Percentiles rank a stretch among this genome's conserved stretches.
phyloP scores from a whole-genome alignment of 1,139 yeast genomes.

The Yamadazyma aaseri region DNA sequence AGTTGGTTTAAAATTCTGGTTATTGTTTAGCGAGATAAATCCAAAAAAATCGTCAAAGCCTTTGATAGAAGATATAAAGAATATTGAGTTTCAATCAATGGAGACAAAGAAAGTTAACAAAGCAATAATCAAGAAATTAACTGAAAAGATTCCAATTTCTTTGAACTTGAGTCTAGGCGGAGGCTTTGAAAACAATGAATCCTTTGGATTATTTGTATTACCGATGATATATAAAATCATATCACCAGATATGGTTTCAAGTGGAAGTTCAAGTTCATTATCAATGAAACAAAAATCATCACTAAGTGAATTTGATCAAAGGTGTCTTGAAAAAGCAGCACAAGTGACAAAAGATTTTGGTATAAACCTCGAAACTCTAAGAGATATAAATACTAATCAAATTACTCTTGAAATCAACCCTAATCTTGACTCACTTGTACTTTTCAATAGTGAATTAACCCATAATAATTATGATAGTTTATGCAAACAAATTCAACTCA shows the following conservation, averaged over 20 bases:
- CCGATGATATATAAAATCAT: slow-evolving; percentile 50
- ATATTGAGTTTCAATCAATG: slow-evolving; percentile 43
- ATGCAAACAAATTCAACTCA: slow-evolving; percentile 26
- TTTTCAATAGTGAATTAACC: slow-evolving; percentile 24
- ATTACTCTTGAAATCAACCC: slow-evolving; percentile 33
- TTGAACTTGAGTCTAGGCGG: slow-evolving; percentile 30
- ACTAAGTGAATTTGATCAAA: slow-evolving; percentile 24
- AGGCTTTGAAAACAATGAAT: slow-evolving; percentile 25
- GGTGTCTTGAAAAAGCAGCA: slow-evolving; percentile 29
- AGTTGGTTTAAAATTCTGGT: slow-evolving; percentile 63
- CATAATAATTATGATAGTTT: slow-evolving; percentile 16
- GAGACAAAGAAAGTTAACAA: slow-evolving; percentile 33
- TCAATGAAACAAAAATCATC: slow-evolving; percentile 24
- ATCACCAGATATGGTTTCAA: slow-evolving; percentile 37
- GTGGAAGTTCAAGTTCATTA: slow-evolving; percentile 13
- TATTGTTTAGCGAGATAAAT: slow-evolving; percentile 62
- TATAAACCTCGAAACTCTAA: slow-evolving; percentile 31
- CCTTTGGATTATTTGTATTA: slow-evolving; percentile 31
- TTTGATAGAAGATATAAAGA: slow-evolving; percentile 37
- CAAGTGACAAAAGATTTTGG: slow-evolving; percentile 25
- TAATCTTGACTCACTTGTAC: slow-evolving; percentile 33
- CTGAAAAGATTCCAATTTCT: slow-evolving; percentile 28
- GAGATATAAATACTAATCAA: slow-evolving; percentile 34
- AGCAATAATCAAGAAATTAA: slow-evolving; percentile 23
- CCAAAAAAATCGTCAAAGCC: slow-evolving; percentile 24